Base-by-base conservation (phyloP, 2,329 filamentous ascomycete genomes). In the Sporothrix mexicana region DNA sequence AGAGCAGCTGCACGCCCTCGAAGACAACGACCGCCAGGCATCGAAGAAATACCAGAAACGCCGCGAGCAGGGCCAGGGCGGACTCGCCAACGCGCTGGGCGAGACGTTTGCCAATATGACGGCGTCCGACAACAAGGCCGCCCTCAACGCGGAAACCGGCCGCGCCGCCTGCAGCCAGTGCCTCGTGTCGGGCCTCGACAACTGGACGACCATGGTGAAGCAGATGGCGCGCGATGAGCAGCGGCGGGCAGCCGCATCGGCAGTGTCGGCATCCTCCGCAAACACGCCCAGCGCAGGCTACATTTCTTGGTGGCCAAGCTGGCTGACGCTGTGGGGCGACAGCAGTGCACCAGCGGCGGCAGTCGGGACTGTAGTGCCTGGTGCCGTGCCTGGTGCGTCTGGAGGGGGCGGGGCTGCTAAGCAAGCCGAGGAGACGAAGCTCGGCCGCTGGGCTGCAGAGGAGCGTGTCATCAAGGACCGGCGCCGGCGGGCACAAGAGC, bases 141-240 rank as follows among this genome's bases (percentile, higher is more conserved):
- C 61, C 2, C 30, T 36, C 30, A 36, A 36, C 30, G 10, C 51
- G 5, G 12, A 36, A 23, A 55, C 77, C 81, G 85, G 86, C 4
- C 85, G 84, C 76, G 86, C 87, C 75, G 90, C 88, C 53, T 97
- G 95, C 79, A 88, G 88, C 47, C 88, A 95, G 76, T 98, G 95
- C 78, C 86, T 97, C 6, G 84, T 88, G 73, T 89, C 92, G 2
- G 93, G 93, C 0, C 85, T 97, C 0, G 86, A 88, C 6, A 97
- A 97, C 79, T 97, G 95, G 95, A 87, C 88, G 64, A 87, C 85
- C 41, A 98, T 98, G 92, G 90, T 96, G 23, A 84, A 85, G 12
- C 86, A 86, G 72, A 85, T 97, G 64, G 88, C 88, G 36, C 83
- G 82, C 69, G 85, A 86, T 55, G 86, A 89, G 77, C 41, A 23